Evolutionary conservation across 805 yeast species (phyloP).

Genomic region (Saturnispora hagleri): DNA sequence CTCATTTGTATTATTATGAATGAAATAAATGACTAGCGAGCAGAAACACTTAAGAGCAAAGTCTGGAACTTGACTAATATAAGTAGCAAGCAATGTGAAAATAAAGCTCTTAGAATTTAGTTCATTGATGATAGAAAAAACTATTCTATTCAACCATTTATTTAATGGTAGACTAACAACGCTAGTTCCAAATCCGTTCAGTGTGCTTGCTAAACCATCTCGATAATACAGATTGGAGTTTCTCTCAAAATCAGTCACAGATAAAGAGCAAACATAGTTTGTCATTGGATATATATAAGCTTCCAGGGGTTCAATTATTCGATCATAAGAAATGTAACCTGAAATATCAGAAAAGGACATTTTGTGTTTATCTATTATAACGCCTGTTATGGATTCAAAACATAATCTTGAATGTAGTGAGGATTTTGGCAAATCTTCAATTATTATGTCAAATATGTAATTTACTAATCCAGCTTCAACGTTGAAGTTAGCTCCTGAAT

Average conservation of each 20-base stretch:
- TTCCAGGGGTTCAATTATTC: constrained; percentile 13
- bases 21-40: constrained; percentile 23
- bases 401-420: constrained; percentile 19
- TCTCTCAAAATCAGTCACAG: constrained; percentile 21
- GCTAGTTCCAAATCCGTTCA: constrained; percentile 14
- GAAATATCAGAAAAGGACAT: constrained; percentile 12
- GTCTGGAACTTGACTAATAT: constrained; percentile 21
- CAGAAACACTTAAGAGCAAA: constrained; percentile 25
- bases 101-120: constrained; percentile 24
- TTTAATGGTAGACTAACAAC: constrained; percentile 15
- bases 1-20: constrained; percentile 14
- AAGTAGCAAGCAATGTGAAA: constrained; percentile 28
- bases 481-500: constrained; percentile 14
- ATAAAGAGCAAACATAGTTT: constrained; percentile 28
- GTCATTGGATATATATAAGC: constrained; percentile 27
- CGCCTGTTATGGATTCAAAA: constrained; percentile 35
- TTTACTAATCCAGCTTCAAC: constrained; percentile 20
- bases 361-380: constrained; percentile 26
- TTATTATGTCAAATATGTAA: constrained; percentile 23
- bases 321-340: constrained; percentile 21
- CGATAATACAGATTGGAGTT: constrained; percentile 9
- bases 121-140: constrained; percentile 29
- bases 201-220: constrained; percentile 8
- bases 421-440: constrained; percentile 12
- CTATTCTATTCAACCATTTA: constrained; percentile 26